Percentiles rank a stretch among this genome's conserved stretches.
These are phyloP conservation scores for Paracoccidioides lutzii DNA, from an alignment of 2,329 filamentous ascomycete species.

Conservation along the genomic window DNA sequence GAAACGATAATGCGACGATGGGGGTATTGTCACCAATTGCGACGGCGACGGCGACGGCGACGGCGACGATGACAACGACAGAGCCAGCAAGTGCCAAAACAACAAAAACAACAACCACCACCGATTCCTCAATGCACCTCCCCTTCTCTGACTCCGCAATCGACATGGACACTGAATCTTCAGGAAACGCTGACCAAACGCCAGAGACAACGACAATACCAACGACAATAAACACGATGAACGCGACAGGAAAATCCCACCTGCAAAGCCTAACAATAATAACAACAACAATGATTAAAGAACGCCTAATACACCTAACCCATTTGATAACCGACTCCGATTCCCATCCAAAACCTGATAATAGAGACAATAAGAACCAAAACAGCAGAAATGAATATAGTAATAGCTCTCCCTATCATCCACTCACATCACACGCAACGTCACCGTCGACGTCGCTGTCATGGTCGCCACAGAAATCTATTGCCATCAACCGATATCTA, in stretches of 20 bases:
- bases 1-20: too few species aligned
- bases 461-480: neutral
- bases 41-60: neutral
- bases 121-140: conserved; percentile 2
- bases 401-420: neutral
- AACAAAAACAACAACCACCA: neutral
- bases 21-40: too few species aligned
- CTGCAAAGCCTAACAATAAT: conserved; percentile 7
- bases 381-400: neutral
- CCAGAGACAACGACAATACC: conserved; percentile 14
- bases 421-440: neutral
- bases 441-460: neutral
- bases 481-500: conserved; percentile 11
- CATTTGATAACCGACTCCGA: conserved; percentile 15
- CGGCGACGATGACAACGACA: neutral
- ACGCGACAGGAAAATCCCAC: neutral
- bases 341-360: neutral
- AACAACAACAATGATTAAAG: conserved; percentile 14
- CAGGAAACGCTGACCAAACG: conserved; percentile 5
- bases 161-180: conserved; percentile 12
- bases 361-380: neutral
- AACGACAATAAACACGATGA: conserved; percentile 5
- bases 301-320: conserved; percentile 24
- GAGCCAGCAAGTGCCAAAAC: neutral
- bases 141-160: conserved; percentile 18